phyloP scores from a whole-genome alignment of 1,139 yeast genomes.

The Suhomyces terraborum region DNA sequence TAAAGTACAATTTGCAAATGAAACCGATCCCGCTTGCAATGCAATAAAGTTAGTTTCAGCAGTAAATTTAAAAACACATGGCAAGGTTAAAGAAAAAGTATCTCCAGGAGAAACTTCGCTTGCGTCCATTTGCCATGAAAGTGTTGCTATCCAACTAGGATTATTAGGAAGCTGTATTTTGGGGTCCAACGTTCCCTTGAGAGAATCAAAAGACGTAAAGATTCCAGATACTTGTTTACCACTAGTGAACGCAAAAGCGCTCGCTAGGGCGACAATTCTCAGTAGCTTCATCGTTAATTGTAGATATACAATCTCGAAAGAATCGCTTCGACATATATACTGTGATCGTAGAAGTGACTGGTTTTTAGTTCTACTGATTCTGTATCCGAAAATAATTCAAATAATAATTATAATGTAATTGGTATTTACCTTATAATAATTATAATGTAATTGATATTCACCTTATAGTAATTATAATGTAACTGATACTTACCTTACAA shows the following conservation, averaged over 20 bases:
- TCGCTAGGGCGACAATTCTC: slow-evolving; percentile 5
- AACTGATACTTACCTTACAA: too few species aligned
- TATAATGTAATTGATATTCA: too few species aligned
- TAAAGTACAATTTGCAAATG: slow-evolving; percentile 32
- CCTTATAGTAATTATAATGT: too few species aligned
- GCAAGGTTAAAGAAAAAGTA: slow-evolving; percentile 33
- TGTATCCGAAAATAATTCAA: background rate
- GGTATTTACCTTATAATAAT: too few species aligned
- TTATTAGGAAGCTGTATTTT: slow-evolving; percentile 7
- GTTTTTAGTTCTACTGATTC: background rate
- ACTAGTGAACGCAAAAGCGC: slow-evolving; percentile 5
- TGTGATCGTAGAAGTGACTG: background rate
- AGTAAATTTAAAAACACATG: slow-evolving; percentile 36
- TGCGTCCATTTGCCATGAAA: slow-evolving; percentile 31
- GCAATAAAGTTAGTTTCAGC: slow-evolving; percentile 18
- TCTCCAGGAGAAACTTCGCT: slow-evolving; percentile 29
- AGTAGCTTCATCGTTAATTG: slow-evolving; percentile 5
- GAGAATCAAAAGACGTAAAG: slow-evolving; percentile 22
- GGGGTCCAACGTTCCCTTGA: slow-evolving; percentile 1
- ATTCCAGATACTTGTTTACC: slow-evolving; percentile 21
- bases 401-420: too few species aligned
- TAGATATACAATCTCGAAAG: background rate
- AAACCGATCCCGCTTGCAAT: slow-evolving; percentile 21
- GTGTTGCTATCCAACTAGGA: slow-evolving; percentile 29
- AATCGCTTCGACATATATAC: slow-evolving; percentile 1